Base-by-base conservation (phyloP, 768 basidiomycete species). In the Rhizopogon vulgaris region DNA sequence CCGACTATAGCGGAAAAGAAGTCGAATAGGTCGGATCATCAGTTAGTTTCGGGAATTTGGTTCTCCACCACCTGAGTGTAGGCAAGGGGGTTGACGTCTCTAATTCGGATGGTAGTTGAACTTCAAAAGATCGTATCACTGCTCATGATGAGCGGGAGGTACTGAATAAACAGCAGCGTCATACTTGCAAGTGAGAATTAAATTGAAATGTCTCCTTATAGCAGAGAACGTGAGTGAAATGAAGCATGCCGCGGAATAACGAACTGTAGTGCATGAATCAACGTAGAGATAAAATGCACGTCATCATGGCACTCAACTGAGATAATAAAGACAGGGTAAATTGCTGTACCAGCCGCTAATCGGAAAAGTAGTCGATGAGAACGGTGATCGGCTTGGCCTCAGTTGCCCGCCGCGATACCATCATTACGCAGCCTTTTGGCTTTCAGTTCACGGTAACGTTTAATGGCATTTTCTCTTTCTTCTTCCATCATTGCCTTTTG, bases 401-500 rank as follows among this genome's bases (percentile, higher is more conserved):
- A 54, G 18, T 32, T 41, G 27, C 51, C 41, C 53, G 51, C 55
- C 40, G 34, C 38, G 41, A 58, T 53, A 43, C 47, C 49, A 50
- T 51, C 46, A 39, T 53, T 56, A 42, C 51, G 59, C 61, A 60
- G 51, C 60, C 71, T 75, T 58, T 63, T 70, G 18, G 78, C 82
- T 65, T 85, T 90, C 66, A 90, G 60, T 66, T 84, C 78, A 53
- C 89, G 71, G 65, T 90, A 90, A 49, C 77, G 73, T 60, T 66
- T 69, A 53, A 92, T 83, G 18, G 70, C 86, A 54, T 77, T 83
- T 58, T 86, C 83, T 56, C 89, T 75, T 65, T 90, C 88, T 48
- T 74, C 72, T 60, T 86, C 86, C 79, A 92, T 82, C 82, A 87
- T 82, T 6, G 74, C 73, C 63, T 80, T 83, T 70, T 90, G 87